Percentiles rank a stretch among this genome's conserved stretches.
These are phyloP conservation scores for Apiospora kogelbergensis DNA, from an alignment of 2,329 filamentous ascomycete genomes.

Conservation along the genomic window DNA sequence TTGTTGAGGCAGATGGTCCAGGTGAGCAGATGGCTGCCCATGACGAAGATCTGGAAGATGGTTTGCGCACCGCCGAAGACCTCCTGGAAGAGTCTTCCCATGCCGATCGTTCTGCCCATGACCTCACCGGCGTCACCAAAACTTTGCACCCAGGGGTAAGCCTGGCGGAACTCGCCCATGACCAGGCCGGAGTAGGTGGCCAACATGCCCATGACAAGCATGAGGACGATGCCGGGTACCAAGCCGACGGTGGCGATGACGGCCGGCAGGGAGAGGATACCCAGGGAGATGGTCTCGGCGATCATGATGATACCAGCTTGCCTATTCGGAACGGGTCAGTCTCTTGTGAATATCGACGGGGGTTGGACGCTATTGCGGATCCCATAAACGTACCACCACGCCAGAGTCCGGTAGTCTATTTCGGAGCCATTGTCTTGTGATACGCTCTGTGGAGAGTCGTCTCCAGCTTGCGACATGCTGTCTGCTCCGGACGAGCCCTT, in stretches of 20 bases:
- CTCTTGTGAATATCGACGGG: neutral
- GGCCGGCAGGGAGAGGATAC: constrained; percentile 70
- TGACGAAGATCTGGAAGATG: constrained; percentile 66
- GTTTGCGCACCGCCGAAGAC: constrained; percentile 59
- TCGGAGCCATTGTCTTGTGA: constrained; percentile 16
- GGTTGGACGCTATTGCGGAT: neutral
- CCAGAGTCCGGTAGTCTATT: constrained; percentile 38
- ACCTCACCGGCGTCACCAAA: constrained; percentile 67
- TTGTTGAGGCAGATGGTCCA: constrained; percentile 68
- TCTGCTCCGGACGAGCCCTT: neutral
- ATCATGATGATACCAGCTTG: constrained; percentile 45
- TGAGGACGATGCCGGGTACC: constrained; percentile 71
- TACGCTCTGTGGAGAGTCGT: constrained; percentile 12
- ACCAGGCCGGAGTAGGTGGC: constrained; percentile 62
- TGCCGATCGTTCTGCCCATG: constrained; percentile 43
- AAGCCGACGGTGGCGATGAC: constrained; percentile 71
- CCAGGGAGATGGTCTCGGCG: constrained; percentile 46
- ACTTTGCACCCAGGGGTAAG: constrained; percentile 66
- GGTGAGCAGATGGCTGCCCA: constrained; percentile 68
- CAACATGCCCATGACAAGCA: constrained; percentile 63
- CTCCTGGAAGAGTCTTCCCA: constrained; percentile 56
- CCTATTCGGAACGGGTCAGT: constrained; percentile 25
- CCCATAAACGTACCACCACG: constrained; percentile 35
- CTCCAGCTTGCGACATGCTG: neutral
- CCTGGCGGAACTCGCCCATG: constrained; percentile 67